phyloP scores from a whole-genome alignment of 1,284 basidiomycete species.

The Ganoderma lingzhi region DNA sequence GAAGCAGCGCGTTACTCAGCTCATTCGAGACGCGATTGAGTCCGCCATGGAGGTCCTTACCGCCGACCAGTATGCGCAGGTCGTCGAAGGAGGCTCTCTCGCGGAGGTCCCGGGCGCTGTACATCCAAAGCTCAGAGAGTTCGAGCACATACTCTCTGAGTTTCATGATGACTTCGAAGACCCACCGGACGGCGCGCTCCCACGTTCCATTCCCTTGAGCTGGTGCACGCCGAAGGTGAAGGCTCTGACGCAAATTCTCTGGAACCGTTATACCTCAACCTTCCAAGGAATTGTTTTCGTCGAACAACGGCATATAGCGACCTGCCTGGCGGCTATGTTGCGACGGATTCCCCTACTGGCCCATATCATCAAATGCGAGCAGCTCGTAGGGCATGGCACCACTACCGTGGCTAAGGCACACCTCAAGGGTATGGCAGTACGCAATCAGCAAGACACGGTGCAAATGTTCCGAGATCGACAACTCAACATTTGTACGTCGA shows the following conservation, averaged over 20 bases:
- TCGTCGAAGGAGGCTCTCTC: slow-evolving; percentile 18
- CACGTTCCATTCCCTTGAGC: slow-evolving; percentile 52
- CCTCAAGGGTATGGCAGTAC: slow-evolving; percentile 59
- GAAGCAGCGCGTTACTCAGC: slow-evolving; percentile 53
- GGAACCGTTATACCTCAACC: slow-evolving; percentile 56
- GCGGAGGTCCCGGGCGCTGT: slow-evolving; percentile 25
- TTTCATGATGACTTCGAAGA: slow-evolving; percentile 60
- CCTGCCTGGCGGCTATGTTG: slow-evolving; percentile 72
- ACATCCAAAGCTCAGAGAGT: slow-evolving; percentile 50
- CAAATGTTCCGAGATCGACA: slow-evolving; percentile 68
- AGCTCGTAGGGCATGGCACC: slow-evolving; percentile 75
- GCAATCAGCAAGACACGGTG: slow-evolving; percentile 66
- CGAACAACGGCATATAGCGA: slow-evolving; percentile 81
- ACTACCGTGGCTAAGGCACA: slow-evolving; percentile 48
- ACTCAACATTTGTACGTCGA: slow-evolving; percentile 71
- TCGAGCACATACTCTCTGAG: slow-evolving; percentile 58
- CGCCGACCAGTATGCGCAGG: slow-evolving; percentile 28
- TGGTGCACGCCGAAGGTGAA: slow-evolving; percentile 81
- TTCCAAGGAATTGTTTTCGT: slow-evolving; percentile 89
- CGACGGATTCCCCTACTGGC: slow-evolving; percentile 62
- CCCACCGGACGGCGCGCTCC: slow-evolving; percentile 35
- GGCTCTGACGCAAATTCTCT: slow-evolving; percentile 65
- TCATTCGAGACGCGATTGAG: slow-evolving; percentile 43
- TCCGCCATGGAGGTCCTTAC: slow-evolving; percentile 34
- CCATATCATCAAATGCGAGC: slow-evolving; percentile 64